A percentile compares a stretch with the other conserved stretches of the same genome.
Conservation (phyloP, 2,329 filamentous ascomycete species). For the Fusarium miscanthi region DNA sequence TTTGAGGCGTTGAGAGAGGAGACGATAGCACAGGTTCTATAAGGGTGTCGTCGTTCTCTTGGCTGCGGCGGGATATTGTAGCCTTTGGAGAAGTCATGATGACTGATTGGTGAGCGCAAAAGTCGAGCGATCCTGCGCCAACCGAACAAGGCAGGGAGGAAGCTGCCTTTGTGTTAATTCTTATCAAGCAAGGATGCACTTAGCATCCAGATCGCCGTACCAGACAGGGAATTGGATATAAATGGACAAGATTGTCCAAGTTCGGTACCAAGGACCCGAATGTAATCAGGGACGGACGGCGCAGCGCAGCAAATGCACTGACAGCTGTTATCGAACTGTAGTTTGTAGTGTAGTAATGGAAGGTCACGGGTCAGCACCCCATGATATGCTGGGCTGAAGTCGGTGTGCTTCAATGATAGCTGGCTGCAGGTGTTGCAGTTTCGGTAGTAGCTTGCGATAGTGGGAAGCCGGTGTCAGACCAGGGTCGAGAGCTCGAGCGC, state of each 20-base stretch:
- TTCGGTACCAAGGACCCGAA: constrained; percentile 11
- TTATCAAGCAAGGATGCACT: constrained; percentile 24
- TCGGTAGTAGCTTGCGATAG: constrained; percentile 42
- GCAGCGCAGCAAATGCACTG: constrained; percentile 10
- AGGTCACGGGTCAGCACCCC: constrained; percentile 42
- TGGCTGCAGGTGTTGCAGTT: constrained; percentile 37
- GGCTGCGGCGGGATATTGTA: constrained; percentile 11
- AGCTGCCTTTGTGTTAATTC: constrained; percentile 32
- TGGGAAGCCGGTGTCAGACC: constrained; percentile 32
- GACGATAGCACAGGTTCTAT: constrained; percentile 39
- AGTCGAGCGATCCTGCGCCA: constrained; percentile 31
- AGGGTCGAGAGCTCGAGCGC: constrained; percentile 33
- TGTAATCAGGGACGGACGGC: constrained; percentile 4
- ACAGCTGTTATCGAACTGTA: constrained; percentile 27
- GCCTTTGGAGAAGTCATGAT: constrained; percentile 34
- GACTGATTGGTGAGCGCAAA: constrained; percentile 18
- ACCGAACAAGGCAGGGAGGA: constrained; percentile 26
- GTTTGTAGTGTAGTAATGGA: constrained; percentile 29
- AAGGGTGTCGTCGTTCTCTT: constrained; percentile 36
- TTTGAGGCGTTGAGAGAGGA: constrained; percentile 40
- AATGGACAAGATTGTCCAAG: constrained; percentile 17
- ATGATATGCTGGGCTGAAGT: constrained; percentile 42
- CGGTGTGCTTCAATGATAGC: constrained; percentile 38
- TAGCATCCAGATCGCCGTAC: constrained; percentile 14
- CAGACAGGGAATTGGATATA: constrained; percentile 27